Base-by-base conservation (phyloP, 2,329 filamentous ascomycete genomes). In the Xylaria sp. region DNA sequence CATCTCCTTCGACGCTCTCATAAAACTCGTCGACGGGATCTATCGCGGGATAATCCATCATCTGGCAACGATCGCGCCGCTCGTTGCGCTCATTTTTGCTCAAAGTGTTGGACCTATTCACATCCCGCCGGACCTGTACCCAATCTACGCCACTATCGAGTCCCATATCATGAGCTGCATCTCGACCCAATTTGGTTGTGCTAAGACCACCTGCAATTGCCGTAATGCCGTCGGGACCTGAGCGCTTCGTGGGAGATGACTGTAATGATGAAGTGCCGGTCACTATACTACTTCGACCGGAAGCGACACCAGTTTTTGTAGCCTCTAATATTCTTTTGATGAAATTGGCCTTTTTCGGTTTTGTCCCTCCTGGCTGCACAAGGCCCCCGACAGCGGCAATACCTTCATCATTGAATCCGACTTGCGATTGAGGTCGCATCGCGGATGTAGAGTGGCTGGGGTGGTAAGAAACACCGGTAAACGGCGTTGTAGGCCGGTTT, bases 111-210 rank as follows among this genome's bases (percentile, higher is more conserved):
- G 94, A 96, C 35, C 95, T 87, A 75, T 99, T 98, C 47, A 99
- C 90, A 76, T 99, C 96, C 46, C 95, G 87, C 35, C 95, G 90
- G 21, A 98, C 93, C 74, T 98, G 93, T n/a, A 99, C 93, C 93
- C 95, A 99, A 74, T 98, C 94, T 13, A 91, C 84, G 10, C 79
- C 79, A 19, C 79, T 69, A 37, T 80, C 84, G 6, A 90, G 76
- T 2, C 90, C 92, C 84, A 90, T 90, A 17, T 96, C 92, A 58
- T 85, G 84, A 13, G 87, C 84, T 4, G 83, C 78, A 64, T 87
- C 85, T 46, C 81, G 80, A 56, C 72, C 77, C 59, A 75, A 68
- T 25, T 73, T 73, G 10, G 72, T 66, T 44, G 68, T 76, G 41
- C 77, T 76, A 64, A 77, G 73, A 7, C 75, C 75, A 9, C 74